Evolutionary conservation across 129 eudicot genomes (phyloP), one percentile per base, ranked within the genome.

Genomic region (Escallonia rubra): DNA sequence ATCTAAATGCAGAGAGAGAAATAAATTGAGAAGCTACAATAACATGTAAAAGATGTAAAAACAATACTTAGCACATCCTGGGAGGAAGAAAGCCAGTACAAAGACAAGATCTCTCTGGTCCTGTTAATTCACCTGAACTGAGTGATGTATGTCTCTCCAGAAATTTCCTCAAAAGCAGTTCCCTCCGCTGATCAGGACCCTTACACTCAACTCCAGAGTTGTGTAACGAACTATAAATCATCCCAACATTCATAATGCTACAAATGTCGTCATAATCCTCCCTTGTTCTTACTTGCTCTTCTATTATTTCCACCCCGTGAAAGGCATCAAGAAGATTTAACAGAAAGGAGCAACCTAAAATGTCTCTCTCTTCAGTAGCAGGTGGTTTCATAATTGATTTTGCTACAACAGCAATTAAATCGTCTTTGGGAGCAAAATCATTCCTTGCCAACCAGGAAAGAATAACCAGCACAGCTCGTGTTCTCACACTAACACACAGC

Each of bases 241-340:
- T 83, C 68, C 99, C 99, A 11, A 87, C 79, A 77, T 86, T 87
- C 99, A 90, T 94, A 76, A 94, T 84, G 80, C 97, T 94, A 68
- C 83, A 82, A 54, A 84, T 82, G 78, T 94, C 97, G 67, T 80
- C 67, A 56, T 94, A 94, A 14, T 85, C 79, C 15, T 75, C 80
- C 76, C 99, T 87, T 49, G 54, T 72, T 71, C 52, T 83, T 74
- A 94, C 85, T 64, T 89, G 82, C 59, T 83, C 86, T 77, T 94
- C 99, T 62, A 94, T 85, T 53, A 87, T 68, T 76, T 89, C 96
- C 60, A 90, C 99, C 69, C 99, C 99, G 62, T 82, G 79, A 63
- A 87, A 80, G 56, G 96, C 96, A 71, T 94, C 97, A 46, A 77
- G 63, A 16, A 94, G 89, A 83, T 94, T 94, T 74, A 94, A 77